Base-by-base conservation (phyloP, 495 filamentous ascomycete genomes). In the Staphylotrichum tortipilum region DNA sequence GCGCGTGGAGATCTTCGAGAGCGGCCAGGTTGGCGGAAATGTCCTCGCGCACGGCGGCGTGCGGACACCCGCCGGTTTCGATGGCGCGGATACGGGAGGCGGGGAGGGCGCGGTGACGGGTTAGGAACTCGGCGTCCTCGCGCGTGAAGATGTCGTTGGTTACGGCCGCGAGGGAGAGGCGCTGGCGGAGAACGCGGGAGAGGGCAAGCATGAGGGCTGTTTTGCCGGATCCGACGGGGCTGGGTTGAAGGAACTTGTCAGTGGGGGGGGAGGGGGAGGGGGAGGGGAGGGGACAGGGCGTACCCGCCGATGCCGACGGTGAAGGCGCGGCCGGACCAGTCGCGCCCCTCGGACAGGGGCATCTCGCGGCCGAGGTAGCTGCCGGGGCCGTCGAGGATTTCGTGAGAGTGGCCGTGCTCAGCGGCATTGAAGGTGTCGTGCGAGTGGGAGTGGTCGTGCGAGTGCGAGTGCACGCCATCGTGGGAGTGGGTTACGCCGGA, bases 131-230 rank as follows among this genome's bases (percentile, higher is more conserved):
- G 69, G 88, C 87, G 71, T 98, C 92, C 73, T 98, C 92, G 52
- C 86, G 85, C 22, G 92, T 97, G 78, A 98, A 98, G 76, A 97
- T 97, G 73, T 98, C 92, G 74, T 98, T 98, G 24, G 92, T 98
- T 3, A 98, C 90, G 33, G 90, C 92, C 4, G 92, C 92, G 56
- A 98, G 83, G 59, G 83, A 88, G 74, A 88, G 87, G 22, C 77
- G 63, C 40, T 80, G 70, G 28, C 92, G 82, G 3, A 98, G 79
- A 24, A 82, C 81, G 26, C 76, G 82, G 68, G 88, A 94, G 55
- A 96, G 80, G 23, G 86, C 81, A 8, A 94, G 80, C 91, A 97
- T 95, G 18, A 97, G 78, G 35, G 92, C 92, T 14, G 92, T 96
- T 67, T 98, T 98, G 60, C 92, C 92, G 22, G 92, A 96, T 51